Evolutionary conservation across 2,329 filamentous ascomycete genomes (phyloP).

Genomic region (Verticillium albo-atrum): DNA sequence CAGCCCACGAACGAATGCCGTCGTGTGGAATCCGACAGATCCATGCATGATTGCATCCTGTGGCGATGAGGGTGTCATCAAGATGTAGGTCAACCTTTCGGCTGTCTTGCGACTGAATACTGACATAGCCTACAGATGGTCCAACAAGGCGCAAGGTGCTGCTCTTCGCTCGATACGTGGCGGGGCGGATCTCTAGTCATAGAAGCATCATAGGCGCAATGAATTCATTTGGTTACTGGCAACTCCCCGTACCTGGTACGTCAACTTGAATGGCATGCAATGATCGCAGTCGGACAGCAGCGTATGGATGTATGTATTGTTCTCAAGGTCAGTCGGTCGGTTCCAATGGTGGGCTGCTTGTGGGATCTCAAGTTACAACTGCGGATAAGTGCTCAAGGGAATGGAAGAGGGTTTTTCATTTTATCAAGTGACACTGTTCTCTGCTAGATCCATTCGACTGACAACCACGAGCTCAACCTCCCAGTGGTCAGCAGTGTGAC

Average conservation of each 20-base stretch:
- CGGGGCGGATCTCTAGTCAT: slow-evolving; percentile 1
- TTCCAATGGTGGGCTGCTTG: too few relatives aligned
- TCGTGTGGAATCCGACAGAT: slow-evolving; percentile 83
- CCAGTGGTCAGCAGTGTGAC: too few relatives aligned
- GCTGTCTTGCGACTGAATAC: not conserved
- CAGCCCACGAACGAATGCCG: slow-evolving; percentile 73
- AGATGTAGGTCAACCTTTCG: slow-evolving; percentile 59
- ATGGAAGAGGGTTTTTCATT: too few relatives aligned
- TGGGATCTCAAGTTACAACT: too few relatives aligned
- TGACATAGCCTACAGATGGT: slow-evolving; percentile 16
- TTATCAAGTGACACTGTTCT: too few relatives aligned
- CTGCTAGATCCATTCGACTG: too few relatives aligned
- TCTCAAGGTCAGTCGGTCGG: too few relatives aligned
- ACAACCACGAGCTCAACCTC: too few relatives aligned
- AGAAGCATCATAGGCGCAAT: not conserved
- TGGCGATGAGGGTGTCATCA: slow-evolving; percentile 80
- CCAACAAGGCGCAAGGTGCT: slow-evolving; percentile 15
- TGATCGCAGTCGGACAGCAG: too few relatives aligned
- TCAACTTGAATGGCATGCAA: too few relatives aligned
- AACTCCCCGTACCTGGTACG: not conserved
- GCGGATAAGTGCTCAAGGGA: too few relatives aligned
- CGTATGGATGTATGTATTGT: too few relatives aligned
- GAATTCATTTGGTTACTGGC: not conserved
- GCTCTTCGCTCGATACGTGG: slow-evolving; percentile 15
- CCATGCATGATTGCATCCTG: slow-evolving; percentile 84